Conservation (phyloP, 805 yeast genomes). For the Pichia sporocuriosa region DNA sequence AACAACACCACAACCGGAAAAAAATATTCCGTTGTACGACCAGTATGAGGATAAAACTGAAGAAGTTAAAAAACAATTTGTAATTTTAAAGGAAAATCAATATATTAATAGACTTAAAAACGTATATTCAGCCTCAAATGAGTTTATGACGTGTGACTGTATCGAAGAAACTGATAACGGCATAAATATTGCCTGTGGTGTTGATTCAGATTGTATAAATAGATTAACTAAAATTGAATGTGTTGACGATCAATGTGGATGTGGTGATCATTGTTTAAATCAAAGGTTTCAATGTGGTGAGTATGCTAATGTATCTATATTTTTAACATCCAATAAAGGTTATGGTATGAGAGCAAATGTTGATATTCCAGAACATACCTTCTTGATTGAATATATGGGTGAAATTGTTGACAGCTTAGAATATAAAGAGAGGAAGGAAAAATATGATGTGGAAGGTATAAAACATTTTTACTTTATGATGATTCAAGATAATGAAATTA, state of each 20-base stretch:
- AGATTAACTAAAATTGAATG: slow-evolving; percentile 91
- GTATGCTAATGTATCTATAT: slow-evolving; percentile 74
- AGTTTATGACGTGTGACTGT: slow-evolving; percentile 90
- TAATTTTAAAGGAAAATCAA: slow-evolving; percentile 47
- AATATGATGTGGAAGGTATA: slow-evolving; percentile 60
- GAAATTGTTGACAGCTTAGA: slow-evolving; percentile 79
- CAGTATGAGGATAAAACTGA: slow-evolving; percentile 52
- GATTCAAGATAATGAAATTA: slow-evolving; percentile 87
- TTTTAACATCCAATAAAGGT: slow-evolving; percentile 79
- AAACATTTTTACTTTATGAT: slow-evolving; percentile 93
- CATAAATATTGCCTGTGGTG: slow-evolving; percentile 67
- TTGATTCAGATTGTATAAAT: slow-evolving; percentile 84
- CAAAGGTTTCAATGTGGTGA: slow-evolving; percentile 78
- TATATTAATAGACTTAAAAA: slow-evolving; percentile 63
- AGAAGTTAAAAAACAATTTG: slow-evolving; percentile 61
- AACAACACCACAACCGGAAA: slow-evolving; percentile 13
- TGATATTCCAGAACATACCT: slow-evolving; percentile 52
- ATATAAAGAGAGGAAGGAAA: slow-evolving; percentile 68
- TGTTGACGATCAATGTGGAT: slow-evolving; percentile 57
- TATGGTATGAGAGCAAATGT: slow-evolving; percentile 76
- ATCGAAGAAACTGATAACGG: slow-evolving; percentile 36
- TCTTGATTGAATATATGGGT: slow-evolving; percentile 88
- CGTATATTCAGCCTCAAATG: slow-evolving; percentile 56
- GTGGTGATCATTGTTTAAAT: slow-evolving; percentile 78
- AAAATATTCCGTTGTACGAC: slow-evolving; percentile 23